Conservation (phyloP, 495 filamentous ascomycete species). For the Trichoderma virens region DNA sequence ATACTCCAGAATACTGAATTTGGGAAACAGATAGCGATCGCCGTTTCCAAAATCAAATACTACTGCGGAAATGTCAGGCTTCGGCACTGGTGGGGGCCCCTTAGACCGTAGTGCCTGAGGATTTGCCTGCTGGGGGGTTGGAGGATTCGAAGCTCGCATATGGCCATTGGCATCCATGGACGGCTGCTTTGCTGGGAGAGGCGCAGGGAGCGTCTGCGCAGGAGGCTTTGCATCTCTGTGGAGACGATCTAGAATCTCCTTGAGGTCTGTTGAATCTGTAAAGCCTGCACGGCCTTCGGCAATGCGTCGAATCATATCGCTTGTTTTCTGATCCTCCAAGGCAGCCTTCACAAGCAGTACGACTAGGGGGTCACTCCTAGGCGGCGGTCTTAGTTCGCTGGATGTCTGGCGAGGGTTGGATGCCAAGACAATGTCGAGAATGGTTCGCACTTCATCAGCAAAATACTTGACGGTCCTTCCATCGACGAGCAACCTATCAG, state of each 20-base stretch:
- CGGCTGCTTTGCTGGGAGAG: conserved; percentile 4
- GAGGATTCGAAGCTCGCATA: conserved; percentile 17
- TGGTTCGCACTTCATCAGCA: conserved; percentile 39
- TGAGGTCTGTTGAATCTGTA: conserved; percentile 36
- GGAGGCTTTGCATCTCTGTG: conserved; percentile 21
- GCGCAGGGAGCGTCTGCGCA: conserved; percentile 17
- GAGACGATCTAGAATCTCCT: conserved; percentile 31
- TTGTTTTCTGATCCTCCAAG: conserved; percentile 30
- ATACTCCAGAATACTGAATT: conserved; percentile 75
- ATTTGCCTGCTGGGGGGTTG: conserved; percentile 23
- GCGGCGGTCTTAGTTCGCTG: conserved; percentile 30
- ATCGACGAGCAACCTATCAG: conserved; percentile 37
- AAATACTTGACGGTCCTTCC: conserved; percentile 38
- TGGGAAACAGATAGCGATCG: conserved; percentile 85
- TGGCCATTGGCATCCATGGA: conserved; percentile 20
- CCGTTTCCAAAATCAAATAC: conserved; percentile 84
- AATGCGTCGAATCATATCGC: conserved; percentile 34
- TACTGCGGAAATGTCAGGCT: conserved; percentile 60
- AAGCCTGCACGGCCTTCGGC: conserved; percentile 32
- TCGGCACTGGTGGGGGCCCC: conserved; percentile 42
- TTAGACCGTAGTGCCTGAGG: conserved; percentile 42
- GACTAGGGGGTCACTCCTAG: conserved; percentile 34
- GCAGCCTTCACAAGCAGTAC: conserved; percentile 36
- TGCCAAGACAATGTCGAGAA: conserved; percentile 36
- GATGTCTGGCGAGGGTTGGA: conserved; percentile 40